Evolutionary conservation across 345 rosid genomes (phyloP).

Genomic region (Melaleuca alternifolia): DNA sequence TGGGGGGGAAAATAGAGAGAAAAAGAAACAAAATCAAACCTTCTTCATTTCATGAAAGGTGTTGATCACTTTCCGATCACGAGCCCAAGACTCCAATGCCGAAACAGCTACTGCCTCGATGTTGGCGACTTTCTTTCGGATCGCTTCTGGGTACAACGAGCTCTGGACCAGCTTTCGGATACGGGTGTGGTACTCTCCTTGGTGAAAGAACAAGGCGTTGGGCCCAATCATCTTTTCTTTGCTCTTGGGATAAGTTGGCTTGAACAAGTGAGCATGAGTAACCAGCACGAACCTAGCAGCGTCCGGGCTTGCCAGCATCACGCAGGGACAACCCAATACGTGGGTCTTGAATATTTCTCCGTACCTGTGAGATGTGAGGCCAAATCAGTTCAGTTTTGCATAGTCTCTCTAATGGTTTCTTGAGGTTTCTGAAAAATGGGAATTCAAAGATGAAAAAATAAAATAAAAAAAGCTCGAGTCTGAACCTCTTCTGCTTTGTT

Average conservation of each 20-base stretch:
- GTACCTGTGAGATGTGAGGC: slow-evolving; percentile 24
- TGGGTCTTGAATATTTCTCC: slow-evolving; percentile 82
- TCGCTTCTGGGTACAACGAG: slow-evolving; percentile 42
- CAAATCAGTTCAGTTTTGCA: neutral
- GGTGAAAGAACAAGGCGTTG: slow-evolving; percentile 71
- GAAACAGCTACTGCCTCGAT: slow-evolving; percentile 48
- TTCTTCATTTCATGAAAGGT: slow-evolving; percentile 76
- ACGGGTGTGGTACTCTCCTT: slow-evolving; percentile 54
- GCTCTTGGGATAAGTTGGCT: slow-evolving; percentile 83
- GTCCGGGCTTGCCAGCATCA: slow-evolving; percentile 77
- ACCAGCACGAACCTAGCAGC: slow-evolving; percentile 74
- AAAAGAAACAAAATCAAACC: slow-evolving; percentile 20
- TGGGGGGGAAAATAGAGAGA: neutral
- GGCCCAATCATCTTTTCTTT: slow-evolving; percentile 81
- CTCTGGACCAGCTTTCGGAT: slow-evolving; percentile 65
- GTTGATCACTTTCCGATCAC: slow-evolving; percentile 18
- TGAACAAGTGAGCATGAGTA: slow-evolving; percentile 69
- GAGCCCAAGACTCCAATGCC: slow-evolving; percentile 44
- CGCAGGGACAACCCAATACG: slow-evolving; percentile 74
- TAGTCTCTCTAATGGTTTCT: neutral
- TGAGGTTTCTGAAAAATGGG: neutral
- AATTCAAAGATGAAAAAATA: neutral
- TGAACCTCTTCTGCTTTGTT: slow-evolving; percentile 48
- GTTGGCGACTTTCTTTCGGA: slow-evolving; percentile 44
- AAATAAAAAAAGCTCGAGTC: neutral